Evolutionary conservation across 768 basidiomycete species (phyloP), one percentile per base, ranked within the genome.

Genomic region (Daedaleopsis sinensis): DNA sequence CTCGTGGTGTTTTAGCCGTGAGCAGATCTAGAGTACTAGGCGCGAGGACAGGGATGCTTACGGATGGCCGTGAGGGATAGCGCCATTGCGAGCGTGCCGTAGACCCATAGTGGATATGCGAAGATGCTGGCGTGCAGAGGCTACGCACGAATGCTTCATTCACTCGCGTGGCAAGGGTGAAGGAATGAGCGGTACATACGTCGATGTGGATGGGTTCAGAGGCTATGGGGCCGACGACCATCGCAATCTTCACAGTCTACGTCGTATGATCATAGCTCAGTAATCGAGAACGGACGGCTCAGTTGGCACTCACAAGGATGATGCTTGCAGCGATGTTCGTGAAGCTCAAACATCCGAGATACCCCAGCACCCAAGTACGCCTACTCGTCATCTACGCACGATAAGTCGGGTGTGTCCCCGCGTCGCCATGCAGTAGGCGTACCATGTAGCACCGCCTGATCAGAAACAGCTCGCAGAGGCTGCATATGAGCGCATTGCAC

Each of bases 361-460:
- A 72, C 36, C 66, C 65, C 18, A 78, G 67, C 12, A 81, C 72
- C 76, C 76, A 79, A 1, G 47, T 65, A 18, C 68, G 78, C 58
- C 68, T 71, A 36, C 75, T 73, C 27, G 78, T 80, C 69, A 82
- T 73, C 84, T 84, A 60, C 10, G 16, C 3, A 48, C 15, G 21
- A 32, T 32, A 7, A 32, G 27, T 32, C 27, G 4, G 3, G 3
- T 32, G 27, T 7, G 27, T 7, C 27, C 7, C 27, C 27, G 27
- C 27, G 27, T 32, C 27, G 27, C 27, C 4, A 7, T 32, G 27
- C 3, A 7, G 27, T 36, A 6, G 8, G 36, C 73, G 16, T 50
- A 80, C 84, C 76, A 80, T 81, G 80, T 82, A 85, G 58, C 83
- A 84, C 55, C 79, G 72, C 39, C 77, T 71, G 27, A 84, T 78